Conservation (phyloP, 208 protist species). For the Crithidia bombi region DNA sequence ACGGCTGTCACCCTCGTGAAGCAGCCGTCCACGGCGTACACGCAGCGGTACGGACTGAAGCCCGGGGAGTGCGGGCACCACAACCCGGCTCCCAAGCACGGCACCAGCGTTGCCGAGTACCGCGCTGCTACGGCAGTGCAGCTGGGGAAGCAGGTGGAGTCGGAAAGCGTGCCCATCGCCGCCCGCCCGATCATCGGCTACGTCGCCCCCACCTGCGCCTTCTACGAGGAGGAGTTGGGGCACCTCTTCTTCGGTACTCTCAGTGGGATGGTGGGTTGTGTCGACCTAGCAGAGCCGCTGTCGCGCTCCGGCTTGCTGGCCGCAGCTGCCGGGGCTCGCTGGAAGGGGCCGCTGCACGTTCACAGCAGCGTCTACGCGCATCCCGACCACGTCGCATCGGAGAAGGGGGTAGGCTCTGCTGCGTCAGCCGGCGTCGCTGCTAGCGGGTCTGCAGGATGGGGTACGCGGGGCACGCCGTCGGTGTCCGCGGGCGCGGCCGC, state of each 20-base stretch:
- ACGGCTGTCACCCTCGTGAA: constrained; percentile 58
- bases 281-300: constrained; percentile 70
- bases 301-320: constrained; percentile 52
- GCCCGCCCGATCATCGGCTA: constrained; percentile 77
- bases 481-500: neutral
- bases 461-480: too few species aligned
- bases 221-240: constrained; percentile 49
- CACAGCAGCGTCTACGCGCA: constrained; percentile 58
- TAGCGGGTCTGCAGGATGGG: neutral
- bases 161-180: constrained; percentile 42
- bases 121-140: constrained; percentile 42
- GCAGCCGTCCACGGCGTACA: constrained; percentile 58
- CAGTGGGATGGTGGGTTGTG: constrained; percentile 66
- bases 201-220: constrained; percentile 63
- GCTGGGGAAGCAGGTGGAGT: constrained; percentile 42
- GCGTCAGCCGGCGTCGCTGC: too few species aligned
- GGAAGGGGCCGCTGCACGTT: constrained; percentile 45
- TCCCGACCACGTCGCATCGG: neutral
- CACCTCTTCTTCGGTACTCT: constrained; percentile 78
- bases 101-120: constrained; percentile 3
- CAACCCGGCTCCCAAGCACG: constrained; percentile 19
- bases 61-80: constrained; percentile 78
- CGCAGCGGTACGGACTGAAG: constrained; percentile 73
- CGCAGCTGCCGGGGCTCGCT: constrained; percentile 29
- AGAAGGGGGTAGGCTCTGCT: too few species aligned